Evolutionary conservation across 2,329 filamentous ascomycete genomes (phyloP), one percentile per base, ranked within the genome.

Genomic region (Aspergillus thermomutatus): DNA sequence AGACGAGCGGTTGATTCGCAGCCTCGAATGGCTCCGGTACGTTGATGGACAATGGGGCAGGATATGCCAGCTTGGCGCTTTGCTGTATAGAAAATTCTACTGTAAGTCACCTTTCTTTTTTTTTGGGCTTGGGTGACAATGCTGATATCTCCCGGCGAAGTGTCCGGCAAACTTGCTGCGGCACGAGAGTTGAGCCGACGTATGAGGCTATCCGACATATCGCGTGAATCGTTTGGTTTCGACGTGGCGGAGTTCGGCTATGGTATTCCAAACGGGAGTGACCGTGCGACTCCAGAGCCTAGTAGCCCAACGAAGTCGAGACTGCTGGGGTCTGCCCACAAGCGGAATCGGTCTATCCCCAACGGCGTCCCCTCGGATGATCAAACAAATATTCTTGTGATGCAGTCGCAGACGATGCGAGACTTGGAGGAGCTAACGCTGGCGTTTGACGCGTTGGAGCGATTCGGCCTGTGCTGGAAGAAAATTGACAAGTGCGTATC

Each of bases 1-100:
- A 46, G 84, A 88, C 57, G 87, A 93, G 60, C 84, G 88, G 34
- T 80, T 96, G 52, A 91, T 97, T 48, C 83, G 88, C 55, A 87
- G 89, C 40, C 77, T 97, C 57, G 90, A 95, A 68, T 97, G 93
- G 92, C 87, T 93, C 70, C 77, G 90, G 56, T 82, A 90, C 55
- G 83, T 93, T 8, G 84, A 89, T 50, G 87, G 84, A 11, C 82
- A 89, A 54, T 92, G 88, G 87, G 79, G 82, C 17, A 81, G 87
- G 56, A 86, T 90, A 23, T 90, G 93, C 65, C 75, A 79, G 19
- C 80, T 86, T 55, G 86, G 91, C 45, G 83, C 84, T 28, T 82
- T 86, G 64, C 83, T 92, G n/a, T 91, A 96, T 76, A 89, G 89
- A 68, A 87, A 87, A 59, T 92, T 97, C 68, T 81, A 96, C 49